Conservation (phyloP, 179 eudicot genomes). For the Camellia oleifera region DNA sequence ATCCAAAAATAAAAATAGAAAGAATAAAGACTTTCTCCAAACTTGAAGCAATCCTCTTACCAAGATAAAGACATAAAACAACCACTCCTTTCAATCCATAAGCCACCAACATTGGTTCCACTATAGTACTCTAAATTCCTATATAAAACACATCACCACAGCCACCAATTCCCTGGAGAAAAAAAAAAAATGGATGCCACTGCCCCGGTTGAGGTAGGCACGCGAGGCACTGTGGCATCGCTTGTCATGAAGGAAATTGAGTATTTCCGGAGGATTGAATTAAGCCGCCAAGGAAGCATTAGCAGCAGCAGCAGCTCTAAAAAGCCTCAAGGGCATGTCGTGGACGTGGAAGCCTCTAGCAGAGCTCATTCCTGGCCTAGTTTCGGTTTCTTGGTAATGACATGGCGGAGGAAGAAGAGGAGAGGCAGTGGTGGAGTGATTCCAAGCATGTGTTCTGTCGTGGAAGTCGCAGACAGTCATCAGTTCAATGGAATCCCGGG, state of each 20-base stretch:
- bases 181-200: conserved; percentile 43
- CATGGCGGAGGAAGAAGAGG: conserved; percentile 47
- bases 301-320: conserved; percentile 1
- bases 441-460: conserved; percentile 62
- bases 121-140: conserved; percentile 10
- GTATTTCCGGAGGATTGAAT: conserved; percentile 46
- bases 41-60: conserved; percentile 34
- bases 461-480: conserved; percentile 50
- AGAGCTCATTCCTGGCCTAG: conserved; percentile 24
- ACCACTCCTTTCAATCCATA: conserved; percentile 21
- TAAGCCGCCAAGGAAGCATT: conserved; percentile 18
- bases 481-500: conserved; percentile 42
- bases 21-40: conserved; percentile 21
- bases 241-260: conserved; percentile 79
- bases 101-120: not conserved
- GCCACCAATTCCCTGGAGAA: not conserved
- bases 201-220: conserved; percentile 67
- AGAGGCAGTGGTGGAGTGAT: conserved; percentile 37
- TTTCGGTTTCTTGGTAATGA: conserved; percentile 36
- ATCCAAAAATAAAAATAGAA: conserved; percentile 7
- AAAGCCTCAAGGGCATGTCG: conserved; percentile 19
- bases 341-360: conserved; percentile 18
- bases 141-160: too few relatives aligned
- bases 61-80: conserved; percentile 21
- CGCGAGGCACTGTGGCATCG: conserved; percentile 77